These are phyloP conservation scores for Anthracocystis walkeri DNA, from an alignment of 1,284 basidiomycete genomes.

Conservation along the genomic window DNA sequence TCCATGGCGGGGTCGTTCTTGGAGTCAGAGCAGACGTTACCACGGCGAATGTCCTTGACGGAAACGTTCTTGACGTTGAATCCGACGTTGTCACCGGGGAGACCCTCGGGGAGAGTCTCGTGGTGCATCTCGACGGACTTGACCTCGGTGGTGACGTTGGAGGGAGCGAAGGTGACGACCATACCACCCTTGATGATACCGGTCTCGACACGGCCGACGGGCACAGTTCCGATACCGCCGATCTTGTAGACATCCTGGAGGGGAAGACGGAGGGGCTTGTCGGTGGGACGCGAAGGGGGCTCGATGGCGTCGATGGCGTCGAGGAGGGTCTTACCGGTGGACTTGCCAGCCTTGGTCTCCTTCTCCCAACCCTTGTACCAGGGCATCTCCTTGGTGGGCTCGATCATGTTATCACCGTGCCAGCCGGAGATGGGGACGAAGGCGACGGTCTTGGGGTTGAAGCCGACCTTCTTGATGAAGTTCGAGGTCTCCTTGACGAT, in stretches of 20 bases:
- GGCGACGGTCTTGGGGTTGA: constrained; percentile 98
- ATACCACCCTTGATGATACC: constrained; percentile 99
- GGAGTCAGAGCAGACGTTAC: constrained; percentile 98
- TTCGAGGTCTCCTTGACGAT: constrained; percentile 98
- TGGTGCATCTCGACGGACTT: constrained; percentile 99
- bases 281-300: constrained; percentile 93
- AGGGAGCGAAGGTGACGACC: constrained; percentile 92
- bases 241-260: constrained; percentile 99
- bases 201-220: constrained; percentile 99
- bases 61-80: constrained; percentile 96
- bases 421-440: constrained; percentile 99
- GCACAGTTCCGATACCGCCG: constrained; percentile 99
- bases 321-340: constrained; percentile 98
- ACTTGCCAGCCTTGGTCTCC: constrained; percentile 87
- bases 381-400: constrained; percentile 83
- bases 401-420: constrained; percentile 99
- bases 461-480: constrained; percentile 99
- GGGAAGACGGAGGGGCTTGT: constrained; percentile 99
- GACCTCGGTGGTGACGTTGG: constrained; percentile 99
- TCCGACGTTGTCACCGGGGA: constrained; percentile 98
- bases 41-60: constrained; percentile 99
- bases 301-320: constrained; percentile 99
- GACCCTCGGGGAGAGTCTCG: constrained; percentile 95
- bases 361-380: constrained; percentile 91
- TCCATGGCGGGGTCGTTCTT: constrained; percentile 99